Conservation (phyloP, 2,329 filamentous ascomycete species). For the Sporothrix sp. region DNA sequence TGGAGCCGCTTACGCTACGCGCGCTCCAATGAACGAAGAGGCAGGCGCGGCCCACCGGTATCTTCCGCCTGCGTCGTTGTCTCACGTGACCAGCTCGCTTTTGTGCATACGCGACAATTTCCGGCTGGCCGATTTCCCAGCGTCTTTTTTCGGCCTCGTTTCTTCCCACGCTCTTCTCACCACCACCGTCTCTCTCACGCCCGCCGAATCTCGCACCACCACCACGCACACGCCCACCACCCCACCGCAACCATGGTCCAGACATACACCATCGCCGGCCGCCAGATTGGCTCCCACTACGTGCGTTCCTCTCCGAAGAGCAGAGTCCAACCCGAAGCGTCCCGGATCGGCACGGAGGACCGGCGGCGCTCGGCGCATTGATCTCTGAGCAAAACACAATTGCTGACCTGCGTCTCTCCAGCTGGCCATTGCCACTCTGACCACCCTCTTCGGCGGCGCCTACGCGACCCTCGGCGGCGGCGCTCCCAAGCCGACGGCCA, state of each 20-base stretch:
- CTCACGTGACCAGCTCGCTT: not conserved
- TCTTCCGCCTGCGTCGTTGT: not conserved
- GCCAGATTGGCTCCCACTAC: slow-evolving; percentile 51
- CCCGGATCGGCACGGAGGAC: too few species aligned
- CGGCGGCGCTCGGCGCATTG: too few species aligned
- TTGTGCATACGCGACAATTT: slow-evolving; percentile 1
- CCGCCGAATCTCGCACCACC: not conserved
- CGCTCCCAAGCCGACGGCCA: slow-evolving; percentile 30
- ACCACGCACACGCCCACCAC: slow-evolving; percentile 9
- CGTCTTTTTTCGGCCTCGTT: slow-evolving; percentile 12
- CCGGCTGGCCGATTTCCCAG: slow-evolving; percentile 9
- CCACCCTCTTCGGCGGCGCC: slow-evolving; percentile 39
- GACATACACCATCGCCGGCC: slow-evolving; percentile 48
- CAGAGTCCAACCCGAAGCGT: too few species aligned
- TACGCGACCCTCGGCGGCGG: slow-evolving; percentile 38
- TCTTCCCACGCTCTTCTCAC: not conserved
- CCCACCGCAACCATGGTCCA: slow-evolving; percentile 31
- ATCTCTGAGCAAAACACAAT: too few species aligned
- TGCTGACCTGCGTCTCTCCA: slow-evolving; percentile 20
- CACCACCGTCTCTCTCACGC: not conserved
- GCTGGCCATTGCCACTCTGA: slow-evolving; percentile 50
- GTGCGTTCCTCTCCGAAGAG: slow-evolving; percentile 37
- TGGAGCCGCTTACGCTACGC: slow-evolving; percentile 4
- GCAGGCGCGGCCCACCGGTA: not conserved
- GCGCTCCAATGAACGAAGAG: not conserved